Evolutionary conservation across 2,329 filamentous ascomycete species (phyloP), one percentile per base, ranked within the genome.

Genomic region (Trichoderma koningii): DNA sequence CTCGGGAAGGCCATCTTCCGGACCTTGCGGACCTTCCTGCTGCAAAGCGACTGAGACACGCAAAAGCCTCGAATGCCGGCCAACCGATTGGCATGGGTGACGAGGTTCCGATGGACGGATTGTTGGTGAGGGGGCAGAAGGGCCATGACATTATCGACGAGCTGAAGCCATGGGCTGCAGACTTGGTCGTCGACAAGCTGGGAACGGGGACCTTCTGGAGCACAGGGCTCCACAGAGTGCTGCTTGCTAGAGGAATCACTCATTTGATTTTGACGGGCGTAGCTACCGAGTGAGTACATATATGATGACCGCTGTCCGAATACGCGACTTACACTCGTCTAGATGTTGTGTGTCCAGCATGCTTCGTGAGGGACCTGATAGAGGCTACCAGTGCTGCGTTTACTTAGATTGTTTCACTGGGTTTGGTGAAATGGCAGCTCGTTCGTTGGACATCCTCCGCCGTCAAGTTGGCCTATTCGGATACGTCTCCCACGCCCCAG

Each of bases 181-280:
- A 62, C 12, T 26, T 34, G 26, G 34, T 62, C 17, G 30, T 62
- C 15, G 59, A 62, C 19, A 62, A 62, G 3, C 48, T 48, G 23
- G 59, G 59, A 10, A 62, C 53, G 14, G 59, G 59, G 14, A 62
- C 48, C n/a, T 62, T 62, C 34, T 62, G 59, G 59, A 38, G 59
- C 1, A 62, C 59, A 9, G 38, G 41, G 9, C 30, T 62, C 15
- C 48, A 62, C 34, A 51, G 59, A 19, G 6, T 53, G 38, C 17
- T 62, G n/a, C 23, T 62, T 30, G 59, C 59, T 15, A 44, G 59
- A 19, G 59, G 59, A 4, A 53, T 62, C 9, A 62, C 59, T 1
- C 59, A 62, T n/a, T 45, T 62, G n/a, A 34, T 62, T 14, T 5
- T 62, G 14, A n/a, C 48, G 5, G 59, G 59, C n/a, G 59, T 62